Conservation (phyloP, 768 basidiomycete genomes). For the Hygrophoropsis aurantiaca region DNA sequence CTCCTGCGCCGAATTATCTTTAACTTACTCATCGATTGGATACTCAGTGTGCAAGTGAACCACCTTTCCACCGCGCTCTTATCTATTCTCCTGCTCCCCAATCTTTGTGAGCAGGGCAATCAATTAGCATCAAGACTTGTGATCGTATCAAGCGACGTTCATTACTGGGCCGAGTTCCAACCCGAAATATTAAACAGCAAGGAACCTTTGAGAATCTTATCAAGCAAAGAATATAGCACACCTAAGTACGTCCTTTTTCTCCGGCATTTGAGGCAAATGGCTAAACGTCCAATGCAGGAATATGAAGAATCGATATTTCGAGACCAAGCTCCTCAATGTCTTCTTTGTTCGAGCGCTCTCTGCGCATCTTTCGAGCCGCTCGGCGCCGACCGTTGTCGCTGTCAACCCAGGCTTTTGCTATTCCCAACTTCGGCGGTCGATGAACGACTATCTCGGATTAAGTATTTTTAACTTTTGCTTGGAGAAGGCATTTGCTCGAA, state of each 20-base stretch:
- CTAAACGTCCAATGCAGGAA: conserved; percentile 6
- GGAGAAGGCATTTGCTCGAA: conserved; percentile 13
- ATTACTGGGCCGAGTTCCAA: conserved; percentile 16
- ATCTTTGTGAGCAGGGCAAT: conserved; percentile 18
- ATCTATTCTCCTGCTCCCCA: conserved; percentile 32
- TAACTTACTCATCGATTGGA: too few species aligned
- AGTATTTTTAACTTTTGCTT: not conserved
- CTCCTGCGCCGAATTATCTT: too few species aligned
- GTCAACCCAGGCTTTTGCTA: conserved; percentile 31
- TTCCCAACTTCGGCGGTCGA: conserved; percentile 15
- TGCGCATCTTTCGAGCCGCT: conserved; percentile 13
- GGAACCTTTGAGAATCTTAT: conserved; percentile 25
- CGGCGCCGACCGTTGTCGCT: conserved; percentile 23
- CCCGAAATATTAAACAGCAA: conserved; percentile 18
- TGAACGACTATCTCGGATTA: not conserved
- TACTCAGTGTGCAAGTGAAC: conserved; percentile 41
- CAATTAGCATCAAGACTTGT: conserved; percentile 23
- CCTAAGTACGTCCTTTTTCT: conserved; percentile 11
- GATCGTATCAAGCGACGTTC: conserved; percentile 29
- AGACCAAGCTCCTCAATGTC: conserved; percentile 30
- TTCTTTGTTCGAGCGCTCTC: conserved; percentile 30
- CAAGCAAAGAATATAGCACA: conserved; percentile 16
- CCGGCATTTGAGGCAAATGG: not conserved
- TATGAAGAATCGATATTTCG: conserved; percentile 19
- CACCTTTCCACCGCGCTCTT: conserved; percentile 30